These are phyloP conservation scores for Vitis hybrid DNA, from an alignment of 177 flowering plant genomes.

Conservation along the genomic window DNA sequence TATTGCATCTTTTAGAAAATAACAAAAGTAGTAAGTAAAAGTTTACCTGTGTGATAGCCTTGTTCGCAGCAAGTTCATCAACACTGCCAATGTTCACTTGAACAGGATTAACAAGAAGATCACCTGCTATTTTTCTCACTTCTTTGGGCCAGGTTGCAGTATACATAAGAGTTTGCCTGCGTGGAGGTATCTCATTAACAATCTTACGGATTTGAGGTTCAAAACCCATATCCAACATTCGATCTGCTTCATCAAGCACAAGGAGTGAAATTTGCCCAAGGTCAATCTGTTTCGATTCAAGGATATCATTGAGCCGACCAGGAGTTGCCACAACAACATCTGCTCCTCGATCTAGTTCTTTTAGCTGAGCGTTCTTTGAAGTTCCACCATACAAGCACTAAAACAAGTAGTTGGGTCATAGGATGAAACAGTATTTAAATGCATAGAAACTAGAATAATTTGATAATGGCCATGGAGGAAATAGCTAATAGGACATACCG, in stretches of 20 bases:
- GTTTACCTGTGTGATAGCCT: conserved; percentile 87
- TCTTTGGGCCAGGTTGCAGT: conserved; percentile 99
- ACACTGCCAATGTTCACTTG: conserved; percentile 94
- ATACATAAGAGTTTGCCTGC: conserved; percentile 93
- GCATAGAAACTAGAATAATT: not conserved
- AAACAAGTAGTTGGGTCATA: conserved; percentile 3
- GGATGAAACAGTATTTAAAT: conserved; percentile 1
- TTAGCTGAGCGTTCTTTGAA: conserved; percentile 78
- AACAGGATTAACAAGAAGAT: conserved; percentile 81
- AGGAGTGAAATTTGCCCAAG: conserved; percentile 81
- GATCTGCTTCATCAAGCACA: conserved; percentile 98
- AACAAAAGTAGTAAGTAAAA: not conserved
- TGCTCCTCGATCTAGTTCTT: conserved; percentile 78
- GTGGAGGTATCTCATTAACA: conserved; percentile 88
- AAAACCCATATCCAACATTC: conserved; percentile 99
- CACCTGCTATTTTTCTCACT: conserved; percentile 86
- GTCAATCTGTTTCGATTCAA: conserved; percentile 78
- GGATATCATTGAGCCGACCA: conserved; percentile 95
- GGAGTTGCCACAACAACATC: conserved; percentile 98
- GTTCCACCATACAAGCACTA: conserved; percentile 99
- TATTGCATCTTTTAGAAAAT: no score
- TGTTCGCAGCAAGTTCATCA: conserved; percentile 91
- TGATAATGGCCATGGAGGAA: not conserved
- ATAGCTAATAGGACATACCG: conserved; percentile 38
- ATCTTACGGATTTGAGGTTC: conserved; percentile 97